These are phyloP conservation scores for Camelina hispida DNA, from an alignment of 345 rosid species.

Conservation along the genomic window DNA sequence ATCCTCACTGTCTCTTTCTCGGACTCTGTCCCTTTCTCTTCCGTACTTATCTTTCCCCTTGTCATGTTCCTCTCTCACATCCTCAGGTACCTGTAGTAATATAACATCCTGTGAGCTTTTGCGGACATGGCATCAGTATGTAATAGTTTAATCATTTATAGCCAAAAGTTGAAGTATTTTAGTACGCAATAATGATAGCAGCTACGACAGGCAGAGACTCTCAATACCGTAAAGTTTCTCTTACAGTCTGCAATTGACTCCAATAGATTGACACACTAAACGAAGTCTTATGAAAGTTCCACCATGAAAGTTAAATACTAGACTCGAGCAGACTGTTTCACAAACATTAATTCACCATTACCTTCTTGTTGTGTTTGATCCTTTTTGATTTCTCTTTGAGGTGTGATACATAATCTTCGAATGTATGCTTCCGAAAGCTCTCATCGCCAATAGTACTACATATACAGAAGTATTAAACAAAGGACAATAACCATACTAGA, in stretches of 20 bases:
- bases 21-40: conserved; percentile 69
- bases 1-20: conserved; percentile 66
- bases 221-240: neutral
- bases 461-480: conserved; percentile 21
- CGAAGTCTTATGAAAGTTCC: conserved; percentile 6
- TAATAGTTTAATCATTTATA: conserved; percentile 19
- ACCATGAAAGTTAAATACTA: conserved; percentile 23
- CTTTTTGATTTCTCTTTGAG: conserved; percentile 72
- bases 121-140: conserved; percentile 7
- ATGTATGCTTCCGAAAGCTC: conserved; percentile 63
- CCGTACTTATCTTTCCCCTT: conserved; percentile 66
- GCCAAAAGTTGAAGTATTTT: conserved; percentile 24
- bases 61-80: conserved; percentile 74
- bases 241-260: conserved; percentile 10
- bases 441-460: conserved; percentile 80
- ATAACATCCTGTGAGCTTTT: conserved; percentile 26
- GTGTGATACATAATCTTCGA: conserved; percentile 66
- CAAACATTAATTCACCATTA: conserved; percentile 35
- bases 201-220: conserved; percentile 7
- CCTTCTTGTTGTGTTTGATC: conserved; percentile 71
- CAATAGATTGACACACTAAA: conserved; percentile 14
- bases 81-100: conserved; percentile 64
- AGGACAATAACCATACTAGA: conserved; percentile 3
- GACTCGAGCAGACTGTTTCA: conserved; percentile 4
- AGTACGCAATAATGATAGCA: conserved; percentile 21